Evolutionary conservation across 108 stramenopile species (phyloP).

Genomic region (Nitzschia sp.): DNA sequence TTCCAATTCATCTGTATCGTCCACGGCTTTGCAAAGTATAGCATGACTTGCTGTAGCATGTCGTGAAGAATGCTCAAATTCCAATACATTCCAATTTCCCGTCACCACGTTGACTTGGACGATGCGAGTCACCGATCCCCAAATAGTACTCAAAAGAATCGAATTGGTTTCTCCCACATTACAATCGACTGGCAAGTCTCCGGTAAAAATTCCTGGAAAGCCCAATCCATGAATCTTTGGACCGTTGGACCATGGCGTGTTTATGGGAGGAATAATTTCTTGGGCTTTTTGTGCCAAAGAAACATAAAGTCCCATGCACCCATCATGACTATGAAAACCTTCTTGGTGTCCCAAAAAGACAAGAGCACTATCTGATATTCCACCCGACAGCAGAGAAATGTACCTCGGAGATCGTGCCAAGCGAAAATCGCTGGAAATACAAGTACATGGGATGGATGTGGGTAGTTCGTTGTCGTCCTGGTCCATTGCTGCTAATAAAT

Average conservation of each 20-base stretch:
- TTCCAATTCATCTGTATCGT: neutral
- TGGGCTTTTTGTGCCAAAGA: neutral
- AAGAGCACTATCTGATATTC: conserved; percentile 8
- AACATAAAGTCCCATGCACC: conserved; percentile 61
- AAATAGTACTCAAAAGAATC: conserved; percentile 54
- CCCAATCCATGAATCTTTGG: conserved; percentile 28
- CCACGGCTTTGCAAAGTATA: conserved; percentile 49
- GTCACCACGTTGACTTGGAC: conserved; percentile 45
- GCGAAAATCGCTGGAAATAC: conserved; percentile 14
- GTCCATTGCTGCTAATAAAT: conserved; percentile 28
- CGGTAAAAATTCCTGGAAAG: conserved; percentile 75
- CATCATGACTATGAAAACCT: conserved; percentile 74
- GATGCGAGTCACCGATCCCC: conserved; percentile 58
- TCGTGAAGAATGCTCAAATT: conserved; percentile 26
- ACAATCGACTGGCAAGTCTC: conserved; percentile 58
- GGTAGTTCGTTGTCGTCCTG: neutral
- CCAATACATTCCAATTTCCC: conserved; percentile 43
- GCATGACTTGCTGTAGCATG: conserved; percentile 13
- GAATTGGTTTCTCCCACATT: conserved; percentile 28
- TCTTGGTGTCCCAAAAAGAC: conserved; percentile 54
- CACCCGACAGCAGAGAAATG: neutral
- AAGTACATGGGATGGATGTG: neutral
- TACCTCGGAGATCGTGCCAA: conserved; percentile 63
- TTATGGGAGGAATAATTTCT: neutral
- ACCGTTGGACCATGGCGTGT: neutral